Evolutionary conservation across 1,284 basidiomycete species (phyloP).

Genomic region (Tilletia setariae): DNA sequence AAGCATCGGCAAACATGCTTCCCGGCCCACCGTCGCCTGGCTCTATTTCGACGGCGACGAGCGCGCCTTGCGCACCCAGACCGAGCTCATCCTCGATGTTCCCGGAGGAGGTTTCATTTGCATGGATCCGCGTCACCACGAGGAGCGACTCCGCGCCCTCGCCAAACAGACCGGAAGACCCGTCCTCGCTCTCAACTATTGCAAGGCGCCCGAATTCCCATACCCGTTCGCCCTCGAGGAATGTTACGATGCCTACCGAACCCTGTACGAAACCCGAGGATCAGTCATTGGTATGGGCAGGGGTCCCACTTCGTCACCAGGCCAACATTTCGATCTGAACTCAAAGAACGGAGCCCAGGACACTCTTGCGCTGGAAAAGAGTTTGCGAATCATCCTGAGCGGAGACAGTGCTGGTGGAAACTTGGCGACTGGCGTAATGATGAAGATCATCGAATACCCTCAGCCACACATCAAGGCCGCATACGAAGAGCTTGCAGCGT

Average conservation of each 20-base stretch:
- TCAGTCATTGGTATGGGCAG: slow-evolving; percentile 71
- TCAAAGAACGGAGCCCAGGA: slow-evolving; percentile 6
- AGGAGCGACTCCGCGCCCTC: slow-evolving; percentile 86
- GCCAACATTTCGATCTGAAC: background rate
- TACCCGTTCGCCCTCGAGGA: slow-evolving; percentile 94
- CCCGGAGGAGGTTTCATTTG: slow-evolving; percentile 95
- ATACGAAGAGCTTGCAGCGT: slow-evolving; percentile 23
- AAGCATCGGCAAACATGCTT: slow-evolving; percentile 40
- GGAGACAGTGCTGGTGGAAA: slow-evolving; percentile 49
- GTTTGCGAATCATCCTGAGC: slow-evolving; percentile 37
- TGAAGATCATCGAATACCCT: slow-evolving; percentile 47
- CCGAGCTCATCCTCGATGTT: slow-evolving; percentile 63
- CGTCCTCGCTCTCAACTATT: slow-evolving; percentile 84
- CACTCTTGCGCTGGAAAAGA: slow-evolving; percentile 24
- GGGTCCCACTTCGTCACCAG: background rate
- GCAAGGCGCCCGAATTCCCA: slow-evolving; percentile 86
- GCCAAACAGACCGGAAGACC: slow-evolving; percentile 74
- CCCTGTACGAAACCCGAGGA: slow-evolving; percentile 76
- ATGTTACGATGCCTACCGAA: slow-evolving; percentile 80
- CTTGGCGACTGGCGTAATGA: slow-evolving; percentile 34
- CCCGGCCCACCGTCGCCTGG: slow-evolving; percentile 75
- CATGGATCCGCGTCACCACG: slow-evolving; percentile 80
- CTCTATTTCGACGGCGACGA: slow-evolving; percentile 77
- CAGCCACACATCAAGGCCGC: slow-evolving; percentile 42
- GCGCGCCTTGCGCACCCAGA: slow-evolving; percentile 60